Base-by-base conservation (phyloP, 768 basidiomycete species). In the Baorangia bicolor region DNA sequence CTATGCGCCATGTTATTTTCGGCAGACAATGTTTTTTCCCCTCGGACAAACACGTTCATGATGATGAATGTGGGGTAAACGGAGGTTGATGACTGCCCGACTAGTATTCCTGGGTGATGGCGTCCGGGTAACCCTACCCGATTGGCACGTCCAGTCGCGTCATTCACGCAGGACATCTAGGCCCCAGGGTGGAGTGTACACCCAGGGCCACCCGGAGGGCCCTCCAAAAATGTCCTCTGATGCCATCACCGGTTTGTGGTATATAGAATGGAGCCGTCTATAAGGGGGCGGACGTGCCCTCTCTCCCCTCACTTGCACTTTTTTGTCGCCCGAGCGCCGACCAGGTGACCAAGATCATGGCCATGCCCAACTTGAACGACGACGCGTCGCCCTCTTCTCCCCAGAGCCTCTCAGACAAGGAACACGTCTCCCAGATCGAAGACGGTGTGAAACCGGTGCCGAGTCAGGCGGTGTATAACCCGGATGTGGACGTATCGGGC, bases 401-500 rank as follows among this genome's bases (percentile, higher is more conserved):
- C 2, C 27, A 30, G 23, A 46, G 58, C 23, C 51, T 49, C 21
- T 55, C 51, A 6, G 58, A 59, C 18, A 59, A 59, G 46, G 51
- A 20, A 11, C 14, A 55, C 4, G 2, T 25, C 20, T 16, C 40
- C 23, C 46, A 61, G 14, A 13, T 48, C 20, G 51, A 61, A 28
- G 51, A 18, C 3, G 25, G 16, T n/a, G 7, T 5, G 11, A 52
- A 45, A 23, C 8, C 5, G 13, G 30, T 21, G 11, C 21, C 38
- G 2, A 28, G 10, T 3, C 8, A 23, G 21, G 25, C 28, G 37
- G 50, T 71, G 47, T 77, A 70, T 58, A 76, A 74, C 51, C 58
- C 79, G n/a, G 73, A 81, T 43, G 63, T 86, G 54, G 87, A 88
- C 66, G 71, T 78, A 27, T 84, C 81, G 56, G 76, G 73, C 11